Percentiles rank a stretch among this genome's conserved stretches.
Conservation (phyloP, 1,284 basidiomycete genomes). For the Ustilago sp. region DNA sequence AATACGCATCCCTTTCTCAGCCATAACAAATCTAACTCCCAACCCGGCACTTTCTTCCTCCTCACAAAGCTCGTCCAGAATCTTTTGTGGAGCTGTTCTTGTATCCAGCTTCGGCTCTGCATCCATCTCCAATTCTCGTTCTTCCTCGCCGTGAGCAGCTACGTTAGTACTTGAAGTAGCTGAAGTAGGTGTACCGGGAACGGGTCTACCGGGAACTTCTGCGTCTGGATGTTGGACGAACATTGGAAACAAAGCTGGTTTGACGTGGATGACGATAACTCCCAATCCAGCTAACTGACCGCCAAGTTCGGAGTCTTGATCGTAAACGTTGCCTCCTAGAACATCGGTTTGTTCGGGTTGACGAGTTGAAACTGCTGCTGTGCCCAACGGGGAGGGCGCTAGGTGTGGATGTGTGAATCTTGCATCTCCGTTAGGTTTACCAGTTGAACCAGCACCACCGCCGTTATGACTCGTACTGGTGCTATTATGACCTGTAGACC, state of each 20-base stretch:
- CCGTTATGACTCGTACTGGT: neutral
- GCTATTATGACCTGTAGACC: conserved; percentile 14
- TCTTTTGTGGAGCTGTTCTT: conserved; percentile 53
- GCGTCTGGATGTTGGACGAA: conserved; percentile 25
- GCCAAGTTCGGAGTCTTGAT: conserved; percentile 45
- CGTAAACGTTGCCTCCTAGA: conserved; percentile 41
- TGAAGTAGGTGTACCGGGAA: conserved; percentile 18
- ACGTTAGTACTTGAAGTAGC: conserved; percentile 9
- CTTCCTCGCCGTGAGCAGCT: conserved; percentile 14
- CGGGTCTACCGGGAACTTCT: neutral
- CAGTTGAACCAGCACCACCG: neutral
- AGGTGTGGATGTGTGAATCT: conserved; percentile 23
- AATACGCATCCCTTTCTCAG: conserved; percentile 63
- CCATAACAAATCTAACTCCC: conserved; percentile 62
- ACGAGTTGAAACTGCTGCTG: conserved; percentile 28
- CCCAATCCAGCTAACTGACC: conserved; percentile 49
- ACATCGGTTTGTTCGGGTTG: neutral
- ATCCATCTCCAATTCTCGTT: neutral
- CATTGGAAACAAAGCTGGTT: conserved; percentile 59
- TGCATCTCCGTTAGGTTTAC: conserved; percentile 20
- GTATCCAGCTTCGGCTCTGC: conserved; percentile 34
- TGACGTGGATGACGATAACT: conserved; percentile 63
- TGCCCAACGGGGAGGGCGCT: conserved; percentile 43
- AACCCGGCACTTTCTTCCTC: conserved; percentile 36
- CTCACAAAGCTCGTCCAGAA: conserved; percentile 54